These are phyloP conservation scores for Protomyces inouyei DNA, from an alignment of 1,139 yeast genomes.

Conservation along the genomic window DNA sequence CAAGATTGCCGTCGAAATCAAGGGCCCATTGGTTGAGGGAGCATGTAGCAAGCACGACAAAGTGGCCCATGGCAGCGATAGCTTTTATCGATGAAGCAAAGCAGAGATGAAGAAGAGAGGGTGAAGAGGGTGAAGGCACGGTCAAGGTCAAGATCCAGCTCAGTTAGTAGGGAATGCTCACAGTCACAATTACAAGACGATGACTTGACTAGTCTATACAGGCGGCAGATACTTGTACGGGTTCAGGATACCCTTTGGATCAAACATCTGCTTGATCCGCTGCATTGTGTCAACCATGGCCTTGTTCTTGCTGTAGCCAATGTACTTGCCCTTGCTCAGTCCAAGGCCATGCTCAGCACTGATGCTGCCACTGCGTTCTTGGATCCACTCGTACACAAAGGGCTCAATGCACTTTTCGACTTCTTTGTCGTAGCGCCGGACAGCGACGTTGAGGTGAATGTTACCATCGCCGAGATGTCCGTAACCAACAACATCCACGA, in stretches of 20 bases:
- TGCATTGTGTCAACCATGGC: conserved; percentile 68
- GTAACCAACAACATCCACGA: conserved; percentile 81
- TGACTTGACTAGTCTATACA: background rate
- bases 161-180: background rate
- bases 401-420: conserved; percentile 83
- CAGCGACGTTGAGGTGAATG: conserved; percentile 84
- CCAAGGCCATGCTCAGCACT: conserved; percentile 98
- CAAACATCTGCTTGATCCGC: conserved; percentile 69
- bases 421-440: conserved; percentile 69
- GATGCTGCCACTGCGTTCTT: conserved; percentile 70
- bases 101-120: background rate
- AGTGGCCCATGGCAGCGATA: conserved; percentile 15
- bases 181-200: background rate
- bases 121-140: background rate
- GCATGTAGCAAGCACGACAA: conserved; percentile 26
- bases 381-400: conserved; percentile 85
- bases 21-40: conserved; percentile 94
- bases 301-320: conserved; percentile 73
- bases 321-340: conserved; percentile 85
- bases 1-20: conserved; percentile 95
- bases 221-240: conserved; percentile 73
- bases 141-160: background rate
- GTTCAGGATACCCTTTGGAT: conserved; percentile 84
- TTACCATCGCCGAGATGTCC: conserved; percentile 98
- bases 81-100: no score